Evolutionary conservation across 768 basidiomycete genomes (phyloP).

Genomic region (Hebeloma cylindrosporum): DNA sequence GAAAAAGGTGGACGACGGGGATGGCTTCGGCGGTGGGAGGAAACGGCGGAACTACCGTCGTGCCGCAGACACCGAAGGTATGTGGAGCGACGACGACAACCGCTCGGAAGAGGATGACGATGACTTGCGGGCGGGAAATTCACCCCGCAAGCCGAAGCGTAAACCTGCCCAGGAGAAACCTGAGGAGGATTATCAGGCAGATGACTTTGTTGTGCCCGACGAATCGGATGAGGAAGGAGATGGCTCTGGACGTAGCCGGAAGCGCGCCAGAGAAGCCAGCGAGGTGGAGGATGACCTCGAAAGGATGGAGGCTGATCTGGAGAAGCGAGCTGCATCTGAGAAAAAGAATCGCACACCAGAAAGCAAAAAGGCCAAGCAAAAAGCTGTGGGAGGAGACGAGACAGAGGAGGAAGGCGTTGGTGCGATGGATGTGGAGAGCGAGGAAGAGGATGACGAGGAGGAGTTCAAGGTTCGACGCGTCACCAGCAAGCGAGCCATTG

Average conservation of each 20-base stretch:
- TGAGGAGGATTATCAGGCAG: constrained; percentile 74
- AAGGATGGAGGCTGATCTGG: constrained; percentile 67
- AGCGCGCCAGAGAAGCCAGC: constrained; percentile 36
- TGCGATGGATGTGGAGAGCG: constrained; percentile 75
- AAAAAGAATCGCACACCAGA: constrained; percentile 41
- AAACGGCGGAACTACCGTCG: constrained; percentile 47
- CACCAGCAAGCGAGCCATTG: constrained; percentile 53
- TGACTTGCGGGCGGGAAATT: constrained; percentile 28
- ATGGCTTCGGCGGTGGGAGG: constrained; percentile 46
- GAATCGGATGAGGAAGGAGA: constrained; percentile 66
- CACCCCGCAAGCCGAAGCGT: constrained; percentile 45
- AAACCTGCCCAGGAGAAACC: constrained; percentile 49
- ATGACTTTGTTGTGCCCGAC: constrained; percentile 84
- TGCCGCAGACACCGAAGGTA: constrained; percentile 38
- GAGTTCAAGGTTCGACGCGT: constrained; percentile 65
- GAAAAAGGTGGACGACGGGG: constrained; percentile 53
- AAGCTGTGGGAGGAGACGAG: constrained; percentile 26
- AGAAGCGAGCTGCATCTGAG: constrained; percentile 48
- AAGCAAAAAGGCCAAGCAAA: constrained; percentile 24
- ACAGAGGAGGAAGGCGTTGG: constrained; percentile 36
- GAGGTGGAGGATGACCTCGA: constrained; percentile 63
- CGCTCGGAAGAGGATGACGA: constrained; percentile 66
- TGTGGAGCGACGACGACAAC: constrained; percentile 70
- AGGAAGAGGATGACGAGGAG: constrained; percentile 72
- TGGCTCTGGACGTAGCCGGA: constrained; percentile 28